phyloP scores from a whole-genome alignment of 2,329 filamentous ascomycete genomes.

The Microsporum canis region DNA sequence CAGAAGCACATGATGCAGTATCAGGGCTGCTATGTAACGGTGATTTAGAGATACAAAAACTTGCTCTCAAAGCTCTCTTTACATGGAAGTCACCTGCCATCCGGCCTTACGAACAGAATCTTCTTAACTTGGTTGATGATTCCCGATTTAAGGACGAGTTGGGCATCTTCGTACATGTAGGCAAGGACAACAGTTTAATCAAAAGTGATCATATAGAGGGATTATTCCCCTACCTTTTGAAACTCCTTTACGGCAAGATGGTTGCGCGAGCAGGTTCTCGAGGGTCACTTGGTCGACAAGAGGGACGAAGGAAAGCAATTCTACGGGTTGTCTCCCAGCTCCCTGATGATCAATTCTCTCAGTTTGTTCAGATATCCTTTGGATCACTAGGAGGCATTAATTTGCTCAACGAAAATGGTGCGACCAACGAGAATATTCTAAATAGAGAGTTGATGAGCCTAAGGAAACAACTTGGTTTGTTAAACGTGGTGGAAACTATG shows the following conservation, averaged over 20 bases:
- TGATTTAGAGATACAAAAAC: conserved; percentile 78
- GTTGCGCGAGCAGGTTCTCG: conserved; percentile 68
- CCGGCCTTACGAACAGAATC: conserved; percentile 67
- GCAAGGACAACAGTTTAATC: conserved; percentile 53
- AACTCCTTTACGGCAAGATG: conserved; percentile 78
- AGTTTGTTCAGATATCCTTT: conserved; percentile 72
- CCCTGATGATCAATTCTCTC: conserved; percentile 58
- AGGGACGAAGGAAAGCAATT: conserved; percentile 60
- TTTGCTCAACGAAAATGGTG: conserved; percentile 37
- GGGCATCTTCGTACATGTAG: conserved; percentile 71
- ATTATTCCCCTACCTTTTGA: conserved; percentile 75
- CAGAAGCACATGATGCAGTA: conserved; percentile 64
- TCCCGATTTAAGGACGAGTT: conserved; percentile 86
- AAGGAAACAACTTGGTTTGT: conserved; percentile 77
- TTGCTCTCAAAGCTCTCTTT: conserved; percentile 70
- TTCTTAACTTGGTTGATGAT: conserved; percentile 81
- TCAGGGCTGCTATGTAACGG: conserved; percentile 72
- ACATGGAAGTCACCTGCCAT: conserved; percentile 78
- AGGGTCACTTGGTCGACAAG: conserved; percentile 64
- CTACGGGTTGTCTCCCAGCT: conserved; percentile 72
- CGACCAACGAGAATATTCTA: background rate
- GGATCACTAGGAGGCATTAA: conserved; percentile 54
- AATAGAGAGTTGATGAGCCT: conserved; percentile 47
- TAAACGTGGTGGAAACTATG: conserved; percentile 83
- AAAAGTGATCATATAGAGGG: conserved; percentile 59